Evolutionary conservation across 2,329 filamentous ascomycete genomes (phyloP), one percentile per base, ranked within the genome.

Genomic region (Aureobasidium uvarum): DNA sequence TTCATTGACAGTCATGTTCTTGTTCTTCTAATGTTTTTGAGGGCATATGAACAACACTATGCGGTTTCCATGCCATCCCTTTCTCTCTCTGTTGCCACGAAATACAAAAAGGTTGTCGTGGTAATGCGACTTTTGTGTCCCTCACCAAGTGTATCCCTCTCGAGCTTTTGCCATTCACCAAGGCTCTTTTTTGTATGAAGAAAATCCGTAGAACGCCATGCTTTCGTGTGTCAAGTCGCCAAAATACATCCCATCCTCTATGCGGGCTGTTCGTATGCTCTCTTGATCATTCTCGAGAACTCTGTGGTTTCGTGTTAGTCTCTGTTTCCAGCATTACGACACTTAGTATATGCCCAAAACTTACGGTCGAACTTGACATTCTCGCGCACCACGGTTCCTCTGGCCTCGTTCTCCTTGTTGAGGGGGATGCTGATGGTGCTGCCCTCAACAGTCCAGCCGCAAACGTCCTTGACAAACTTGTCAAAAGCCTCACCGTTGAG

Each of bases 371-470:
- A 89, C 79, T 90, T 92, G 74, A 99, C 95, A 70, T 95, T 93
- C 83, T 99, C 95, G 73, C 93, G 86, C 74, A 97, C 96, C 77
- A 97, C 90, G 46, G 92, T 89, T 78, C 95, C 95, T 83, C 96
- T 92, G 51, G 92, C 95, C 85, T 98, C 94, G 77, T 97, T 97
- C 80, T 99, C 95, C 75, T 95, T 91, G 82, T 99, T 99, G 74
- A 89, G 83, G 65, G 95, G 95, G 65, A 99, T 86, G 77, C 86
- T 86, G 69, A 97, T 88, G 68, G 74, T 79, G 45, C 76, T 75
- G 36, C 83, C 86, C 67, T 91, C 89, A 48, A 97, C 84, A 72
- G 85, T 86, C 92, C 94, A 99, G 70, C 90, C 91, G 74, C 90
- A 95, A 16, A 82, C 78, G 56, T 78, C 80, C 64, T 76, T 77